Conservation (phyloP, 805 yeast species). For the Nematodospora valgi region DNA sequence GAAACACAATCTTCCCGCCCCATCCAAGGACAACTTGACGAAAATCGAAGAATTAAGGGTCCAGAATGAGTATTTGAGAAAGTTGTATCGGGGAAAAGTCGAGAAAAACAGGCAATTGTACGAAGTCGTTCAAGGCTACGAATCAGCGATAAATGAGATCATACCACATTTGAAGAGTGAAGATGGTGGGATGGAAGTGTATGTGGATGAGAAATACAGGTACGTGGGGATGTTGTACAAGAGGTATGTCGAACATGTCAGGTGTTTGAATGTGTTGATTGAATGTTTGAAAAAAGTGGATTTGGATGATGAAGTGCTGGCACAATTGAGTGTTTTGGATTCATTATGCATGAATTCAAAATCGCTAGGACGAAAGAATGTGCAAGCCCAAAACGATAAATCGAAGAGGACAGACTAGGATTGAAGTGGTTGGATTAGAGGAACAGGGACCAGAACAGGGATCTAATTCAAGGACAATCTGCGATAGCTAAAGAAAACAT, state of each 20-base stretch:
- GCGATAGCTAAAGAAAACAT: too few relatives aligned
- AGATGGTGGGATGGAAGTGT: too few relatives aligned
- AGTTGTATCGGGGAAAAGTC: conserved; percentile 16
- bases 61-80: conserved; percentile 13
- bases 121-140: conserved; percentile 24
- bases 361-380: too few relatives aligned
- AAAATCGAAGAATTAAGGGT: conserved; percentile 10
- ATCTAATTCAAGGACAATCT: too few relatives aligned
- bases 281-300: conserved; percentile 2
- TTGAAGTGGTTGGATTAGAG: too few relatives aligned
- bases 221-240: conserved; percentile 10
- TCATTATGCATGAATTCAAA: too few relatives aligned
- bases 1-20: conserved; percentile 24
- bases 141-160: conserved; percentile 17
- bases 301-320: background rate
- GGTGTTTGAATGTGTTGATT: conserved; percentile 3
- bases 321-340: background rate
- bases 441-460: too few relatives aligned
- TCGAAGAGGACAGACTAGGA: too few relatives aligned
- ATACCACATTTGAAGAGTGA: background rate
- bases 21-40: background rate
- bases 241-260: conserved; percentile 8
- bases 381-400: too few relatives aligned
- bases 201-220: too few relatives aligned
- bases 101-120: conserved; percentile 22